These are phyloP conservation scores for Protomyces lactucae-debilis DNA, from an alignment of 1,139 yeast genomes.

Conservation along the genomic window DNA sequence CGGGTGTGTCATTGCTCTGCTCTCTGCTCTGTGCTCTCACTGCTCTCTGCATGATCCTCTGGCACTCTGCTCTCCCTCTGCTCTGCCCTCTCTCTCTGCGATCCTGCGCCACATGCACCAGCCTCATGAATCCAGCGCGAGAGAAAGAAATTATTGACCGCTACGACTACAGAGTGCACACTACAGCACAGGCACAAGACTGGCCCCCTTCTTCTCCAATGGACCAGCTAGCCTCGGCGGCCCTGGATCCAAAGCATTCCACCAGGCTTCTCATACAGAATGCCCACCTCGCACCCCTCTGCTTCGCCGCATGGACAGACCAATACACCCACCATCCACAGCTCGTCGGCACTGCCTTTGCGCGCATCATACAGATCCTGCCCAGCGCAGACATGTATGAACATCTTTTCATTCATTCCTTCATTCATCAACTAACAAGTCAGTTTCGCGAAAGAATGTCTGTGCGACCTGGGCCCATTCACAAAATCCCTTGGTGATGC, in stretches of 20 bases:
- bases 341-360: conserved; percentile 15
- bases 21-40: neutral
- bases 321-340: conserved; percentile 1
- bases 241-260: neutral
- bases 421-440: neutral
- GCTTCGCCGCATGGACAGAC: conserved; percentile 13
- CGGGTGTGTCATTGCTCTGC: neutral
- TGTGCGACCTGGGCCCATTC: neutral
- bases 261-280: neutral
- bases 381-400: conserved; percentile 3
- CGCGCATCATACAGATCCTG: conserved; percentile 6
- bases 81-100: neutral
- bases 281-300: neutral
- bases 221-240: neutral
- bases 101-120: neutral
- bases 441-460: neutral
- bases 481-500: neutral
- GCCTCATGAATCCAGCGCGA: neutral
- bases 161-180: no score
- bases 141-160: neutral
- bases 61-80: neutral
- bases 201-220: no score
- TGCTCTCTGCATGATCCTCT: no score
- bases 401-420: neutral
- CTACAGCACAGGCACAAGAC: no score